Evolutionary conservation across 2,329 filamentous ascomycete genomes (phyloP).

Genomic region (Simplicillium sp.): DNA sequence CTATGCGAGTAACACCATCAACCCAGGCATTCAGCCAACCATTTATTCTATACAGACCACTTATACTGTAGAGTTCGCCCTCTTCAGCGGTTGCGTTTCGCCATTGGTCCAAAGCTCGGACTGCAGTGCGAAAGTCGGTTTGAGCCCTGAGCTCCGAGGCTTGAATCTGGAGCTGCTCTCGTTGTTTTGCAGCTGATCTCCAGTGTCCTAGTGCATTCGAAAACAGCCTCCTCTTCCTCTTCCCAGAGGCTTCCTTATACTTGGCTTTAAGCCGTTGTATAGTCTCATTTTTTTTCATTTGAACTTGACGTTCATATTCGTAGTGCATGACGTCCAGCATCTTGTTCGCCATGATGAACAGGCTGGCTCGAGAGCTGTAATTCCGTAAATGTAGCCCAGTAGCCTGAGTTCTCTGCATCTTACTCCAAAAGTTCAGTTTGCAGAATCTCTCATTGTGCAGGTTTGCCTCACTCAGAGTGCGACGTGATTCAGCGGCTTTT

Average conservation of each 20-base stretch:
- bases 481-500: conserved; percentile 4
- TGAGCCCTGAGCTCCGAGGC: conserved; percentile 14
- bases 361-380: not conserved
- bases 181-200: conserved; percentile 8
- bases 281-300: not conserved
- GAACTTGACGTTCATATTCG: not conserved
- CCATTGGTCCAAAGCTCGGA: not conserved
- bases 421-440: not conserved
- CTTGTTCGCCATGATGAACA: not conserved
- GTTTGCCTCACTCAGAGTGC: not conserved
- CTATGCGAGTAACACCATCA: not conserved
- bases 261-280: not conserved
- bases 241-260: not conserved
- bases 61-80: not conserved
- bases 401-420: not conserved
- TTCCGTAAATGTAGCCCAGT: not conserved
- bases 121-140: not conserved
- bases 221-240: not conserved
- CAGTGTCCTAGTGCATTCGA: not conserved
- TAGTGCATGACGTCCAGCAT: not conserved
- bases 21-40: not conserved
- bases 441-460: too few relatives aligned
- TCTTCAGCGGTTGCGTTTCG: not conserved
- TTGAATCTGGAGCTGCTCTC: conserved; percentile 14
- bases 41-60: not conserved